Conservation (phyloP, 1,139 yeast species). For the Zygosaccharomyces pseudobailii region DNA sequence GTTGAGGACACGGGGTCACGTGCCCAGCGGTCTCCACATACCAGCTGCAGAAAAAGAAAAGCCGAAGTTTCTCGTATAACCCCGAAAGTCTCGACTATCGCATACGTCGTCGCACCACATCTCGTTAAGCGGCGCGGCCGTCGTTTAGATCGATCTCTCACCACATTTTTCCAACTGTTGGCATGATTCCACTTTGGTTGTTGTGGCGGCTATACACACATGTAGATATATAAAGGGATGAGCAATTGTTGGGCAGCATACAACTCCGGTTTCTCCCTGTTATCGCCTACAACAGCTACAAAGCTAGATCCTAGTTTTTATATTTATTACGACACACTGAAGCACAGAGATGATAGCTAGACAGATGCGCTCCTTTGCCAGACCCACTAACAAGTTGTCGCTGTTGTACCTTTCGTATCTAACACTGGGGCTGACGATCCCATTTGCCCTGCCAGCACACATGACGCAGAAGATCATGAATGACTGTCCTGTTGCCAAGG, state of each 20-base stretch:
- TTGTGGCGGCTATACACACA: not conserved
- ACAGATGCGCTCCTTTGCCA: not conserved
- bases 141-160: not conserved
- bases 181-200: not conserved
- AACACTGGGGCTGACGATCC: slow-evolving; percentile 27
- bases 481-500: slow-evolving; percentile 14
- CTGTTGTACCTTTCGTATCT: slow-evolving; percentile 20
- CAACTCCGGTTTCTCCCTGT: no score
- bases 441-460: slow-evolving; percentile 30
- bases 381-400: slow-evolving; percentile 5
- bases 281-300: no score
- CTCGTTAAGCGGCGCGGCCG: not conserved
- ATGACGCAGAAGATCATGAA: slow-evolving; percentile 13
- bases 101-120: not conserved
- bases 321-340: no score
- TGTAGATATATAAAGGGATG: slow-evolving; percentile 1
- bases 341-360: not conserved
- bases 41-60: not conserved
- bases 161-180: not conserved
- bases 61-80: not conserved
- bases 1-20: not conserved
- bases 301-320: no score
- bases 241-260: no score
- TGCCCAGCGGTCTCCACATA: not conserved
- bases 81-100: not conserved